A percentile compares a stretch with the other conserved stretches of the same genome.
Evolutionary conservation across 208 protist species (phyloP).

Genomic region (Entamoeba dispar): DNA sequence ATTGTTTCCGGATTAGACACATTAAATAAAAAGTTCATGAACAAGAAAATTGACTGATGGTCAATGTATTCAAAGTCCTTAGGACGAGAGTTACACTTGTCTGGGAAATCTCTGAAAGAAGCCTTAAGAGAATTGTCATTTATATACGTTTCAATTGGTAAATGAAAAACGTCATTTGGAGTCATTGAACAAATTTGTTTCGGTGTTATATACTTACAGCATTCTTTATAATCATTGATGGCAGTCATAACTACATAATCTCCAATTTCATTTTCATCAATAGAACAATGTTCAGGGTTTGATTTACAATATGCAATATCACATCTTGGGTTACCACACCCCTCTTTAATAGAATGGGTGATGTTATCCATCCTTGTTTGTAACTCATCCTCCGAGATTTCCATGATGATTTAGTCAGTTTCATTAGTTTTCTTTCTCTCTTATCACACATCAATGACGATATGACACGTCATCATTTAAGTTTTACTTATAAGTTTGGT

Average conservation of each 20-base stretch:
- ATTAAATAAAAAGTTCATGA: too few relatives aligned
- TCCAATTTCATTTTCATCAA: neutral
- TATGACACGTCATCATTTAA: too few relatives aligned
- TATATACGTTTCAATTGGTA: neutral
- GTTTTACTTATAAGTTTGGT: too few relatives aligned
- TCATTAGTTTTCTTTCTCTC: too few relatives aligned
- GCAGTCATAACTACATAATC: neutral
- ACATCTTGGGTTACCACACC: neutral
- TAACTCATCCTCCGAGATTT: neutral
- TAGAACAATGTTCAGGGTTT: neutral
- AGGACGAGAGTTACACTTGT: too few relatives aligned
- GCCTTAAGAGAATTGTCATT: neutral
- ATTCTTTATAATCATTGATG: neutral
- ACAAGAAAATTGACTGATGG: too few relatives aligned
- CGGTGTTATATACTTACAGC: neutral
- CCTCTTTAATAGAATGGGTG: neutral
- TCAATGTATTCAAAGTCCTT: too few relatives aligned
- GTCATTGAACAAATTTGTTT: neutral
- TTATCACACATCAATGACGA: too few relatives aligned
- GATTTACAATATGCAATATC: neutral
- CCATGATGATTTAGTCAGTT: neutral
- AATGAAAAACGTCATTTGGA: neutral
- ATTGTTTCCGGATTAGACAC: neutral
- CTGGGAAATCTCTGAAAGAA: neutral
- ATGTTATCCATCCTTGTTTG: neutral